These are phyloP conservation scores for Tetrastigma voinierianum DNA, from an alignment of 164 flowering plant species.

Conservation along the genomic window DNA sequence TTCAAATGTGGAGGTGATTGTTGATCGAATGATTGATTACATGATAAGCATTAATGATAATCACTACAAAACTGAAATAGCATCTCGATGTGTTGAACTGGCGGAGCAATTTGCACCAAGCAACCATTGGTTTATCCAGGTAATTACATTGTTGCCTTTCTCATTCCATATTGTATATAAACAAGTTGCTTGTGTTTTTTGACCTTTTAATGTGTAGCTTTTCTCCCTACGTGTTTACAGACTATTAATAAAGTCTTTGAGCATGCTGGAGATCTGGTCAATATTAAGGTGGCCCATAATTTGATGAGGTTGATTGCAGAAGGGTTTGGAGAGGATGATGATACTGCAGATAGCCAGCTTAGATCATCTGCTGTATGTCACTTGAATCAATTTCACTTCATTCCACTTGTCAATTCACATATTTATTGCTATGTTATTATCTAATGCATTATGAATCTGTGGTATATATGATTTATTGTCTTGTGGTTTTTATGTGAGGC, in stretches of 20 bases:
- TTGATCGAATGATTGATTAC: constrained; percentile 96
- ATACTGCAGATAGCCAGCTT: constrained; percentile 80
- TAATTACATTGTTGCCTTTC: constrained; percentile 18
- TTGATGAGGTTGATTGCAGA: constrained; percentile 97
- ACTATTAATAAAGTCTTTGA: constrained; percentile 99
- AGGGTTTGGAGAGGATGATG: constrained; percentile 96
- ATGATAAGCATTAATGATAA: constrained; percentile 91
- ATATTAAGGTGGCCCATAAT: constrained; percentile 87
- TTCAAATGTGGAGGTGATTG: constrained; percentile 97
- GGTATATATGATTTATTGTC: no score
- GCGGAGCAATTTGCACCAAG: constrained; percentile 99
- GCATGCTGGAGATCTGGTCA: constrained; percentile 98
- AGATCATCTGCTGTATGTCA: constrained; percentile 94
- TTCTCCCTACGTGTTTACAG: constrained; percentile 39
- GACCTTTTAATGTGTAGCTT: neutral
- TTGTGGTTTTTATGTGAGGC: no score
- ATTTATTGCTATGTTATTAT: no score
- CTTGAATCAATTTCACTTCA: constrained; percentile 2
- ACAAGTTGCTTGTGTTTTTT: neutral
- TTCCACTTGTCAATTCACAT: neutral
- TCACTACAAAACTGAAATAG: constrained; percentile 95
- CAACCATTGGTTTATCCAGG: constrained; percentile 99
- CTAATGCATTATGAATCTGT: no score
- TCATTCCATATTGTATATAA: neutral
- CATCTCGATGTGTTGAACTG: constrained; percentile 95